Base-by-base conservation (phyloP, 2,329 filamentous ascomycete species). In the Aspergillus pseudoviridinutans region DNA sequence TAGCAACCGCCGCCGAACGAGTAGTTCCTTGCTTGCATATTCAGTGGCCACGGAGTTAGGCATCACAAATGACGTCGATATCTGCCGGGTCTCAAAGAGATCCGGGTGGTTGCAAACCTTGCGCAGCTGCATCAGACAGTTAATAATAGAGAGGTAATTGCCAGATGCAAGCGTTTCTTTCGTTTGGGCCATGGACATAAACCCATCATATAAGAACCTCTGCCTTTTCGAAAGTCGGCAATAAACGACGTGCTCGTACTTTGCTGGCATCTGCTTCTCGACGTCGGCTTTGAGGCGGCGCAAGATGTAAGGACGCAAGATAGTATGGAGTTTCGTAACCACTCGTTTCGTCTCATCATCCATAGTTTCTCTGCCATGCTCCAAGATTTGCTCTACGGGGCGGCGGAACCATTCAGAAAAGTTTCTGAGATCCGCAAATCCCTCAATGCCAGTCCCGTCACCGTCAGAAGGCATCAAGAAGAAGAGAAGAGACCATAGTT, bases 51-150 rank as follows among this genome's bases (percentile, higher is more conserved):
- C 87, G 2, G 92, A 95, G 61, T 82, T 88, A 27, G 85, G 82
- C 89, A 97, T 96, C 3, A 92, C 91, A 73, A 97, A 96, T 1
- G 94, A 97, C 0, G 93, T 99, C 76, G 96, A 94, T 67, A 99
- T 97, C 1, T 92, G 92, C 17, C 94, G 86, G 58, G 96, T 96
- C 65, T 97, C 90, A 68, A 99, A 99, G 8, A 99, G 82, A 75
- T 99, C 94, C 0, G 94, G 95, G 70, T 99, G 94, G 66, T 99
- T 99, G 81, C 94, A 99, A 53, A 99, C 95, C 73, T 97, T 97
- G 51, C 94, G 87, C 54, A 99, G 81, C 71, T 96, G 94, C 92
- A 99, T 96, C 53, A 99, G 79, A 74, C 95, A 97, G 72, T 97
- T 96, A 76, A 97, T 97, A 71, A 99, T 97, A 20, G 92, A 96